phyloP scores from a whole-genome alignment of 23 red algal genomes.

The Chondrus crispus region DNA sequence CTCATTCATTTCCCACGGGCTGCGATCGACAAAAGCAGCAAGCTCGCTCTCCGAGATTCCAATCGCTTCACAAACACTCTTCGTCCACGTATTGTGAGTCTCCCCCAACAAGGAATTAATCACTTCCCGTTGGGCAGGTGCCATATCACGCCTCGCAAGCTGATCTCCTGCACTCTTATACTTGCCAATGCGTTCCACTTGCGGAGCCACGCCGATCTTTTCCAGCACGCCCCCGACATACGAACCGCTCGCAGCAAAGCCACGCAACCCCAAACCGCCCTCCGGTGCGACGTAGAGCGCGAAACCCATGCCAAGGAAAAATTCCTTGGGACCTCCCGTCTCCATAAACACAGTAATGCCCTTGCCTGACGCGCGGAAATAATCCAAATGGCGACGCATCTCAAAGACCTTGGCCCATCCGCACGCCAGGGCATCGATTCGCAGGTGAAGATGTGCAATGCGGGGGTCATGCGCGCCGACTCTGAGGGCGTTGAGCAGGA shows the following conservation, averaged over 20 bases:
- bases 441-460: conserved; percentile 80
- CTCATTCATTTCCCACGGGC: conserved; percentile 67
- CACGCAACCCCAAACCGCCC: conserved; percentile 64
- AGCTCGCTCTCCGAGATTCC: conserved; percentile 9
- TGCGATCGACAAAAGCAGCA: conserved; percentile 65
- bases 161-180: conserved; percentile 98
- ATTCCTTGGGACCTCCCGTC: conserved; percentile 77
- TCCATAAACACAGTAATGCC: conserved; percentile 74
- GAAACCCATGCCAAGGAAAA: conserved; percentile 73
- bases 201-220: conserved; percentile 91
- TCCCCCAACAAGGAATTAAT: conserved; percentile 69
- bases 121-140: conserved; percentile 78
- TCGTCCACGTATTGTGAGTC: conserved; percentile 61
- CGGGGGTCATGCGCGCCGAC: conserved; percentile 94
- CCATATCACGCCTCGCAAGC: conserved; percentile 81
- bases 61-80: conserved; percentile 35
- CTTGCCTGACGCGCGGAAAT: conserved; percentile 79
- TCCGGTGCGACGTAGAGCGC: conserved; percentile 82
- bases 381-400: conserved; percentile 90
- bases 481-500: conserved; percentile 55
- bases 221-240: conserved; percentile 93
- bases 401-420: conserved; percentile 93
- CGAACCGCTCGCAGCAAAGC: conserved; percentile 71
- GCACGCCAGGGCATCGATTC: conserved; percentile 56
- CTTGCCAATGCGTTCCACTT: conserved; percentile 91